A percentile compares a stretch with the other conserved stretches of the same genome.
phyloP scores from a whole-genome alignment of 1,284 basidiomycete genomes.

The Fomitopsis palustris region DNA sequence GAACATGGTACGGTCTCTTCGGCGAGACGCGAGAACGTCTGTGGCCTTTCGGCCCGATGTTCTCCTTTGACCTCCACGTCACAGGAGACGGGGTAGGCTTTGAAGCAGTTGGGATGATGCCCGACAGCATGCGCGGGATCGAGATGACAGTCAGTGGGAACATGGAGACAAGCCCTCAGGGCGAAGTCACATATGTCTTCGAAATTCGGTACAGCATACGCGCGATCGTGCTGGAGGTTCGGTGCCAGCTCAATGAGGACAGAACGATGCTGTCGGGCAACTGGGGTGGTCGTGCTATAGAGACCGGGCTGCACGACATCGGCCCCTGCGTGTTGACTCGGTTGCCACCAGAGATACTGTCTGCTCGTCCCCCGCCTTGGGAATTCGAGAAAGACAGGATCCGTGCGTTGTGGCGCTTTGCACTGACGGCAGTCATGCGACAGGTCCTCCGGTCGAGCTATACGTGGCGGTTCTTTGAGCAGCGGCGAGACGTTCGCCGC shows the following conservation, averaged over 20 bases:
- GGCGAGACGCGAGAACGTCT: too few relatives aligned
- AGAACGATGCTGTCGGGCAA: not conserved
- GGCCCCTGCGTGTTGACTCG: not conserved
- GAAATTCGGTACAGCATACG: not conserved
- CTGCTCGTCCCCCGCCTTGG: constrained; percentile 16
- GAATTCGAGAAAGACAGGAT: constrained; percentile 14
- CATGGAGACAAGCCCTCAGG: not conserved
- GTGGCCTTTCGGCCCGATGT: not conserved
- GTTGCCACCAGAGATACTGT: not conserved
- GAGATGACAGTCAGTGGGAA: not conserved
- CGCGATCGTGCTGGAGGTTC: not conserved
- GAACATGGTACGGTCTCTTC: not conserved
- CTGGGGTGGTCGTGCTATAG: not conserved
- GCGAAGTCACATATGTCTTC: not conserved
- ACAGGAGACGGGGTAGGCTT: not conserved
- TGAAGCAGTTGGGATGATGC: not conserved
- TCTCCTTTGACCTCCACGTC: not conserved
- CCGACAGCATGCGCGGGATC: not conserved
- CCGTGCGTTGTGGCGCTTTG: constrained; percentile 23
- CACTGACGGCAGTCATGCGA: constrained; percentile 12
- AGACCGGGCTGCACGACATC: not conserved
- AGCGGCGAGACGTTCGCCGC: constrained; percentile 4
- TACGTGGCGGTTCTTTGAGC: constrained; percentile 13
- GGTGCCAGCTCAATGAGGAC: not conserved
- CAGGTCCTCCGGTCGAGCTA: constrained; percentile 13